Evolutionary conservation across 2,329 filamentous ascomycete species (phyloP), one percentile per base, ranked within the genome.

Genomic region (Scedosporium boydii): DNA sequence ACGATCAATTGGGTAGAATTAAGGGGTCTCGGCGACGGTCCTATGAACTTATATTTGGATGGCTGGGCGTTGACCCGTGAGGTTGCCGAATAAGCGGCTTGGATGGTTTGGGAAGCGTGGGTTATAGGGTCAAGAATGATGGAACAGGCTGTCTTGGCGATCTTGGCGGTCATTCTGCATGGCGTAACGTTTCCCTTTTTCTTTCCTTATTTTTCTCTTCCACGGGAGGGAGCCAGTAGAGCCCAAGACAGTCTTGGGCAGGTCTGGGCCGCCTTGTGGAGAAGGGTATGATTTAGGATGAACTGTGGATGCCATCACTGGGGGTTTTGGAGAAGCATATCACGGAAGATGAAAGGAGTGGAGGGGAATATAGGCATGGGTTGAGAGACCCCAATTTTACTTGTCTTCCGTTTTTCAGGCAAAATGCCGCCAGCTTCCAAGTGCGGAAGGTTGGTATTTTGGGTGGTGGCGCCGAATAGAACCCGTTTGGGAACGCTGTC

Each of bases 71-170:
- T n/a, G n/a, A n/a, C 23, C 23, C n/a, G 23, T 23, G 51, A 23
- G 51, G 18, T 18, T 55, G 51, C 51, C 51, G 51, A 55, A 55
- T 55, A 55, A 55, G 51, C 51, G 51, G 51, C 51, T 55, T 55
- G 51, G 51, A n/a, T 10, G 51, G 34, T 4, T 4, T 48, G 44
- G 44, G 44, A 48, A 38, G 34, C 44, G 16, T n/a, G 14, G 44
- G 44, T 18, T 48, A 3, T n/a, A 21, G 44, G 9, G n/a, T 7
- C 44, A 6, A 48, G 23, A 23, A 27, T n/a, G 51, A 23, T 55
- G 18, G 51, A 23, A 27, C 51, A 55, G n/a, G 51, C 14, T 14
- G 51, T 23, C 51, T 55, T 55, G 51, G 51, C 51, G 51, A 55
- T 21, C 44, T 48, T 48, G 44, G 44, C 44, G 10, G 44, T 48